Evolutionary conservation across 139 green algal genomes (phyloP), one percentile per base, ranked within the genome.

Genomic region (Chlamydomonas schloesseri): DNA sequence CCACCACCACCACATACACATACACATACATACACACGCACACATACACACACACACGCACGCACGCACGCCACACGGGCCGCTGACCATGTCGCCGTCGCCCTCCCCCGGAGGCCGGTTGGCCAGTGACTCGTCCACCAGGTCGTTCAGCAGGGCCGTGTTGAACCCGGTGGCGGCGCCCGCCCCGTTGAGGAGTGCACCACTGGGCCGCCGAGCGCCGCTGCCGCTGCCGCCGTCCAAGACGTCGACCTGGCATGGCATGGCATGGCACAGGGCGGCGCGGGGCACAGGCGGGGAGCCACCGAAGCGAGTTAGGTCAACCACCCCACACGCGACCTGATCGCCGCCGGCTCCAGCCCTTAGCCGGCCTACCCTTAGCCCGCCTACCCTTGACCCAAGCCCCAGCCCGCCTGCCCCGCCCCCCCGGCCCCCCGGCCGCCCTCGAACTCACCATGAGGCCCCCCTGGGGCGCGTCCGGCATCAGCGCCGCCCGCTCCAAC

Each of bases 81-180:
- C n/a, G n/a, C n/a, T n/a, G n/a, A n/a, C n/a, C n/a, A n/a, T 50
- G 42, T 8, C 42, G 42, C 42, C 42, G 6, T 50, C 42, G 42
- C 42, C 42, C 21, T 80, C 73, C 5, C 42, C 73, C 10, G 29
- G n/a, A n/a, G n/a, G 50, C 29, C 73, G 73, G 18, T 68, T 68
- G 8, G 73, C 73, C 20, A 80, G 73, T n/a, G 47, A 24, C 50
- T 67, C 50, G 15, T 69, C 73, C 29, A 80, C 50, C 11, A 80
- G 2, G 73, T 80, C 73, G 73, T 80, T 80, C 47, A 80, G 73
- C 73, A 80, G 47, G 50, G 65, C 73, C 13, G 73, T 68, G n/a
- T 68, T 80, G 0, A 47, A 29, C 50, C 6, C 42, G 6, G 42
- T 50, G 6, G 42, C 6, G 42, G 6, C 42, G 42, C 42, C 42